Base-by-base conservation (phyloP, 768 basidiomycete species). In the Lactarius pseudohatsudake region DNA sequence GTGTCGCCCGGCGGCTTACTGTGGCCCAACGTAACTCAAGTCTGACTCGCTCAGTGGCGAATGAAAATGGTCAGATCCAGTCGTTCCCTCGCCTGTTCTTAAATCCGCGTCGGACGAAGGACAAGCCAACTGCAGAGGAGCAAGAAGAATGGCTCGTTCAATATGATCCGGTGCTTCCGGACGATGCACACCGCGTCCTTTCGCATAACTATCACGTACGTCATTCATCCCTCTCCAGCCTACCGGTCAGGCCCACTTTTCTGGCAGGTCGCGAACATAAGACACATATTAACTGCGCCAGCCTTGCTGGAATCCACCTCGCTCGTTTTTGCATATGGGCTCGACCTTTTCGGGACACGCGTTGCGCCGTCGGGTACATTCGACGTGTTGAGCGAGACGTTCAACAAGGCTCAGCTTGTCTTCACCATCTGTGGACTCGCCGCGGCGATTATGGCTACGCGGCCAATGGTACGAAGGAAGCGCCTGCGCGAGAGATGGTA, bases 291-390 rank as follows among this genome's bases (percentile, higher is more conserved):
- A 18, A 89, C 95, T 2, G 83, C 92, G 0, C 92, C 96, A 0
- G 87, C 95, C 0, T 81, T 92, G 2, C 84, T 97, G 30, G 96
- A 98, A 76, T 96, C 94, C 5, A 98, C 94, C 0, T 94, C 94
- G 0, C 77, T 98, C 7, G 85, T 98, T 32, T 87, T 98, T 72
- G 86, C 88, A 1, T 87, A 88, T 72, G 96, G 96, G 5, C 81
- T 95, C 9, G 96, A 98, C 77, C 81, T 98, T 69, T 98, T 98
- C 83, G 79, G 87, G 32, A 92, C 92, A 13, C 85, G 94, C 18
- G 83, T 92, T 4, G 84, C 91, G 45, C 94, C 96, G 1, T 95
- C 93, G 13, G 87, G 85, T 47, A 93, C 94, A 22, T 98, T 98
- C 72, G 96, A 98, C 73, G 87, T 97, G 30, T 84, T 98, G 9